Percentiles rank a stretch among this genome's conserved stretches.
Evolutionary conservation across 805 yeast genomes (phyloP).

Genomic region (Teunomyces tritomae): DNA sequence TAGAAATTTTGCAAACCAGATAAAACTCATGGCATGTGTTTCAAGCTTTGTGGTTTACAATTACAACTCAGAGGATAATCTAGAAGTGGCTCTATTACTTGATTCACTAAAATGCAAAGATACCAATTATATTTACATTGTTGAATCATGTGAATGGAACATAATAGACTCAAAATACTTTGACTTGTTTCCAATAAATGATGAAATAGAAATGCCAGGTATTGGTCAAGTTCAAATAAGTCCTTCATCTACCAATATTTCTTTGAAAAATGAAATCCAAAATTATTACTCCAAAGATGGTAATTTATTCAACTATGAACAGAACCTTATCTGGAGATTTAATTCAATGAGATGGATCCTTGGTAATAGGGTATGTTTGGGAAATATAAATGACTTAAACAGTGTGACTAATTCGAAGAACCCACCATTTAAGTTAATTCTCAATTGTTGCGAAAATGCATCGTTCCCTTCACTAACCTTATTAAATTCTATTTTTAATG

Average conservation of each 20-base stretch:
- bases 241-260: not conserved
- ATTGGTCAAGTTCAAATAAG: not conserved
- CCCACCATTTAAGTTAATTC: slow-evolving; percentile 14
- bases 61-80: slow-evolving; percentile 12
- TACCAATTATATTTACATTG: slow-evolving; percentile 17
- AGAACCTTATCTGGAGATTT: slow-evolving; percentile 32
- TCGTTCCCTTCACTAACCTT: slow-evolving; percentile 14
- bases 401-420: slow-evolving; percentile 9
- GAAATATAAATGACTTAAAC: slow-evolving; percentile 31
- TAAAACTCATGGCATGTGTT: slow-evolving; percentile 30
- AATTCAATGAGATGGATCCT: slow-evolving; percentile 29
- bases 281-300: slow-evolving; percentile 7
- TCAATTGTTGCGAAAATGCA: slow-evolving; percentile 21
- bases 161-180: slow-evolving; percentile 1
- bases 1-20: slow-evolving; percentile 30
- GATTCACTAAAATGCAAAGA: slow-evolving; percentile 15
- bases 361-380: slow-evolving; percentile 26
- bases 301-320: slow-evolving; percentile 29
- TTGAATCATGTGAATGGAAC: slow-evolving; percentile 13
- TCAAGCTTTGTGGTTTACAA: slow-evolving; percentile 33
- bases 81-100: slow-evolving; percentile 12
- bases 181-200: not conserved
- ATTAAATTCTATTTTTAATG: slow-evolving; percentile 10
- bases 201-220: not conserved
- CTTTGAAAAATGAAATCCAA: not conserved